These are phyloP conservation scores for Aspergillus fischeri DNA, from an alignment of 2,329 filamentous ascomycete species.

Conservation along the genomic window DNA sequence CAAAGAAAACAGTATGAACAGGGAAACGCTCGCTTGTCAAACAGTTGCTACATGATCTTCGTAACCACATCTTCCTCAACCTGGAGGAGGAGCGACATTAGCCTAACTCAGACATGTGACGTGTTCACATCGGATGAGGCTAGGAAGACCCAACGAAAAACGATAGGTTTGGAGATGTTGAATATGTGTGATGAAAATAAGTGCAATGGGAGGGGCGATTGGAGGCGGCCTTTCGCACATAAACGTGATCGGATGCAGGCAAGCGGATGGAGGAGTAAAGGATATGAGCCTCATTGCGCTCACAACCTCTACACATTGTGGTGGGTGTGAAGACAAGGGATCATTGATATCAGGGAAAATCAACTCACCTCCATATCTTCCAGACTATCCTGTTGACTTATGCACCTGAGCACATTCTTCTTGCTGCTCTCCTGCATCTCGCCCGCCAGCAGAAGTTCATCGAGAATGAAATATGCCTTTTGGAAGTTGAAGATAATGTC, in stretches of 20 bases:
- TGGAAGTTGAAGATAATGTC: conserved; percentile 99
- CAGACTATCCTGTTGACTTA: conserved; percentile 93
- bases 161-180: not conserved
- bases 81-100: conserved; percentile 52
- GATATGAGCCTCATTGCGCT: not conserved
- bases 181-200: not conserved
- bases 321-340: not conserved
- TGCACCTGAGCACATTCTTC: conserved; percentile 95
- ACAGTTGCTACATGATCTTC: conserved; percentile 69
- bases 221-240: not conserved
- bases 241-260: not conserved
- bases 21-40: conserved; percentile 19
- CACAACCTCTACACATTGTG: not conserved
- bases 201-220: not conserved
- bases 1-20: conserved; percentile 15
- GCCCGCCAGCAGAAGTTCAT: conserved; percentile 89
- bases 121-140: not conserved
- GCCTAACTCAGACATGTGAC: conserved; percentile 17
- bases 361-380: conserved; percentile 97
- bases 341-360: not conserved
- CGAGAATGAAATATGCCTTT: conserved; percentile 98
- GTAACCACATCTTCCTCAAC: conserved; percentile 81
- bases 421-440: conserved; percentile 99
- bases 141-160: not conserved
- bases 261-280: not conserved